Evolutionary conservation across 768 basidiomycete species (phyloP).

Genomic region (Russula ochroleuca): DNA sequence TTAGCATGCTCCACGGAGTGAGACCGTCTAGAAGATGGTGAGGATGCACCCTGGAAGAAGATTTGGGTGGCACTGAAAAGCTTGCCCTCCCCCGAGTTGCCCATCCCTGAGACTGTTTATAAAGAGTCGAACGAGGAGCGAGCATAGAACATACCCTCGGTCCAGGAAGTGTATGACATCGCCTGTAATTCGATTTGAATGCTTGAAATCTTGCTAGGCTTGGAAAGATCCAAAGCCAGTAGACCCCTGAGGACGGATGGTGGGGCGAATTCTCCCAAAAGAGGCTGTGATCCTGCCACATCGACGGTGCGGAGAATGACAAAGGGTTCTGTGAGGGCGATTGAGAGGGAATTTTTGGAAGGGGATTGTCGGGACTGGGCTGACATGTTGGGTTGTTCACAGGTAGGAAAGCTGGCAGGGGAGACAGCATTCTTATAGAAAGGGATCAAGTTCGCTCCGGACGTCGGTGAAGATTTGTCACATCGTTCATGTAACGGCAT

Average conservation of each 20-base stretch:
- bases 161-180: slow-evolving; percentile 68
- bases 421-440: not conserved
- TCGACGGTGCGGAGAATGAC: slow-evolving; percentile 47
- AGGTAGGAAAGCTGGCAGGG: not conserved
- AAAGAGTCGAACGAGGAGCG: slow-evolving; percentile 18
- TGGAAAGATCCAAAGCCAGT: slow-evolving; percentile 57
- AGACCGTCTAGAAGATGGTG: slow-evolving; percentile 43
- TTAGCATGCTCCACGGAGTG: slow-evolving; percentile 50
- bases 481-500: too few relatives aligned
- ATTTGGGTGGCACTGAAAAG: slow-evolving; percentile 67
- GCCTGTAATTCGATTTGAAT: slow-evolving; percentile 80
- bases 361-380: slow-evolving; percentile 33
- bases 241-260: slow-evolving; percentile 64
- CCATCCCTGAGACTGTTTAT: slow-evolving; percentile 58
- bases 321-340: slow-evolving; percentile 54
- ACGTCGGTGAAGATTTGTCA: not conserved
- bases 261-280: slow-evolving; percentile 34
- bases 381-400: not conserved
- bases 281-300: slow-evolving; percentile 33
- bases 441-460: not conserved
- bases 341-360: slow-evolving; percentile 36
- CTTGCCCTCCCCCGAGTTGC: slow-evolving; percentile 71
- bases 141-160: slow-evolving; percentile 60
- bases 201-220: slow-evolving; percentile 80
- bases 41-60: slow-evolving; percentile 60